Evolutionary conservation across 768 basidiomycete genomes (phyloP).

Genomic region (Trametes gibbosa): DNA sequence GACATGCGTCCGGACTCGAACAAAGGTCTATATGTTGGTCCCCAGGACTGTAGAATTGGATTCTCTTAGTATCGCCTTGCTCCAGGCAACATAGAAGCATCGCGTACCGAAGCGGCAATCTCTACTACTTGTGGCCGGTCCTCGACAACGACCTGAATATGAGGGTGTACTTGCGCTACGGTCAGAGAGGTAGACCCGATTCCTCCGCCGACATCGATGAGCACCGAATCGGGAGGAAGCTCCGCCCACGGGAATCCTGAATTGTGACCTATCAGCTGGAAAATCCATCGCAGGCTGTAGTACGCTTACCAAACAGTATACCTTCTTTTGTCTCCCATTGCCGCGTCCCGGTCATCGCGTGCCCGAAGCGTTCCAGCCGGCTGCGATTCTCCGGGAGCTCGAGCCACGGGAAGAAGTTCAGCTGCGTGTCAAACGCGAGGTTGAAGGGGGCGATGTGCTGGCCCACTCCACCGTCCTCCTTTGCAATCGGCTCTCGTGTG

Average conservation of each 20-base stretch:
- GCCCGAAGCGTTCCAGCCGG: conserved; percentile 65
- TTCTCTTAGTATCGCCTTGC: conserved; percentile 17
- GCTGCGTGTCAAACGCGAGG: conserved; percentile 56
- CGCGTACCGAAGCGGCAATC: conserved; percentile 33
- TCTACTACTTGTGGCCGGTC: conserved; percentile 22
- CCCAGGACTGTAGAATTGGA: conserved; percentile 26
- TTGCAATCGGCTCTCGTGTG: neutral
- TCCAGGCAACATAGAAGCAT: neutral
- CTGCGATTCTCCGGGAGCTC: conserved; percentile 49
- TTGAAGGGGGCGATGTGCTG: conserved; percentile 54
- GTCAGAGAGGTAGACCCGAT: conserved; percentile 16
- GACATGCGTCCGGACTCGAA: conserved; percentile 19
- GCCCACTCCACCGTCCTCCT: neutral
- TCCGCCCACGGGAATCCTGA: conserved; percentile 21
- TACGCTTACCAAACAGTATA: neutral
- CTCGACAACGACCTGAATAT: conserved; percentile 19
- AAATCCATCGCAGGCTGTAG: neutral
- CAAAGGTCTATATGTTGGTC: neutral
- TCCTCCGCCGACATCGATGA: conserved; percentile 22
- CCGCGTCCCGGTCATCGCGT: conserved; percentile 70
- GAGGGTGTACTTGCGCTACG: conserved; percentile 15
- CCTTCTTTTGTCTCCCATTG: conserved; percentile 71
- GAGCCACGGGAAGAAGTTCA: conserved; percentile 67
- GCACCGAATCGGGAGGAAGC: conserved; percentile 6
- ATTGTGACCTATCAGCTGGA: neutral